Evolutionary conservation across 2,329 filamentous ascomycete genomes (phyloP).

Genomic region (Pseudogymnoascus sp.): DNA sequence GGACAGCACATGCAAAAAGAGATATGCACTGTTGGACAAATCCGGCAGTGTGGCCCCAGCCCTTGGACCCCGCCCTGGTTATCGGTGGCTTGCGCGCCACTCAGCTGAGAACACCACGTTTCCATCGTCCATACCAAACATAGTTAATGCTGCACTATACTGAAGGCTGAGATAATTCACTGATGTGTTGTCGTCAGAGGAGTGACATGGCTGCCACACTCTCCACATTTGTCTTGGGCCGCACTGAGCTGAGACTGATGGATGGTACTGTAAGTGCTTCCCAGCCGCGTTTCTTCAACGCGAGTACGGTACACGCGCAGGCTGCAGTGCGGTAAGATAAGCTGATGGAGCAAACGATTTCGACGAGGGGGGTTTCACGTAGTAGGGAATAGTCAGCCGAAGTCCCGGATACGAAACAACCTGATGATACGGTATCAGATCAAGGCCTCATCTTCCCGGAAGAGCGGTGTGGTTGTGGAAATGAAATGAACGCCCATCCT

Average conservation of each 20-base stretch:
- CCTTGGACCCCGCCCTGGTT: not conserved
- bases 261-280: not conserved
- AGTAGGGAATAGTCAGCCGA: not conserved
- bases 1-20: not conserved
- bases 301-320: constrained; percentile 4
- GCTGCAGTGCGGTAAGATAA: not conserved
- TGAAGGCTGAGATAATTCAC: not conserved
- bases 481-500: not conserved
- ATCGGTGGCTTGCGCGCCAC: not conserved
- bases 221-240: not conserved
- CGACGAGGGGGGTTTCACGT: not conserved
- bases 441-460: not conserved
- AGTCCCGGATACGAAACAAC: not conserved
- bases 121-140: not conserved
- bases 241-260: not conserved
- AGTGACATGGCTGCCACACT: not conserved
- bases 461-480: not conserved
- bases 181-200: not conserved
- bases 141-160: not conserved
- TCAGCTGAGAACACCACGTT: constrained; percentile 2
- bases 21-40: not conserved
- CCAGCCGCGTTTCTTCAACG: not conserved
- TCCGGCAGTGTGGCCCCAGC: not conserved
- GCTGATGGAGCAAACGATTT: not conserved
- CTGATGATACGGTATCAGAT: constrained; percentile 2